Evolutionary conservation across 2,329 filamentous ascomycete genomes (phyloP).

Genomic region (Didymella pomorum): DNA sequence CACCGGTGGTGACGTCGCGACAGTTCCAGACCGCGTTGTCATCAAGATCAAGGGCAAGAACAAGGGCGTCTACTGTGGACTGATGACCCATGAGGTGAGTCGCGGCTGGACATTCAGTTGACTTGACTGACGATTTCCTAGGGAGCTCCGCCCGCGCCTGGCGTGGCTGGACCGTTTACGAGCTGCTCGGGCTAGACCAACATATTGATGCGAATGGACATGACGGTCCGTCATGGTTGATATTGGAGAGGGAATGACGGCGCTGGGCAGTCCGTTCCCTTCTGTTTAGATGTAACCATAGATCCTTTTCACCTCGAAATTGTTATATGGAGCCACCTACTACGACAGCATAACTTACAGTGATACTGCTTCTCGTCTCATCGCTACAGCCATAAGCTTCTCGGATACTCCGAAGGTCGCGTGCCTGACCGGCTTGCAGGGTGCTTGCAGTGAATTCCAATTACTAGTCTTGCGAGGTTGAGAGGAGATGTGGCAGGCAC

Average conservation of each 20-base stretch:
- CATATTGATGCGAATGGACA: not conserved
- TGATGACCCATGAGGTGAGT: not conserved
- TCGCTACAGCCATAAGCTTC: not conserved
- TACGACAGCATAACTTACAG: not conserved
- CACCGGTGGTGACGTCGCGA: not conserved
- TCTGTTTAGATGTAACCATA: not conserved
- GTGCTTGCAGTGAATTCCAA: not conserved
- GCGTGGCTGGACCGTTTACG: not conserved
- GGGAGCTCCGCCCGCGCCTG: not conserved
- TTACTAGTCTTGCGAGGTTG: not conserved
- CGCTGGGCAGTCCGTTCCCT: not conserved
- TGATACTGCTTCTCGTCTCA: not conserved
- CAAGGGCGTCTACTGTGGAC: not conserved
- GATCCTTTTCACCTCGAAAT: not conserved
- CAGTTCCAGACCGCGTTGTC: not conserved
- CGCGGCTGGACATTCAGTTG: not conserved
- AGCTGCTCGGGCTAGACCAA: not conserved
- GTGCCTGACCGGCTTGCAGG: not conserved
- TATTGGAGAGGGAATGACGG: not conserved
- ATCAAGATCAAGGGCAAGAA: slow-evolving; percentile 1
- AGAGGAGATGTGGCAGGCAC: not conserved
- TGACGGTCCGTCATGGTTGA: not conserved
- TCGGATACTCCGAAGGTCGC: no score
- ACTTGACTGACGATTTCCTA: not conserved
- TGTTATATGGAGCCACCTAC: not conserved